phyloP scores from a whole-genome alignment of 1,284 basidiomycete species.

The Ganoderma lucidum region DNA sequence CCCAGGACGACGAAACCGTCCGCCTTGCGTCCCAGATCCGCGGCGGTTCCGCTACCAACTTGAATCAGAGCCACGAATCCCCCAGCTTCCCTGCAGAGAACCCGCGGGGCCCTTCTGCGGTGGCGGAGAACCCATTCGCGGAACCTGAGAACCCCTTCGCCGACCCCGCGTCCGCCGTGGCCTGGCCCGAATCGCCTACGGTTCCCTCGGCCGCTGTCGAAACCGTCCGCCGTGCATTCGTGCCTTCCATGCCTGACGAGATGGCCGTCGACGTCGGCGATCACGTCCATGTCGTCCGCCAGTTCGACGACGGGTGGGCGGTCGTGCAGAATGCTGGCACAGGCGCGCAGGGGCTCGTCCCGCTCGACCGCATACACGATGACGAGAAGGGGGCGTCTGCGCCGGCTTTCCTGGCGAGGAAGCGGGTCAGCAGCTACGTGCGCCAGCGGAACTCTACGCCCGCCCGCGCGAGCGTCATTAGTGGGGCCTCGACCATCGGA shows the following conservation, averaged over 20 bases:
- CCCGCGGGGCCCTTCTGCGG: conserved; percentile 5
- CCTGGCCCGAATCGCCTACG: conserved; percentile 38
- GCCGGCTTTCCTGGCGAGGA: conserved; percentile 57
- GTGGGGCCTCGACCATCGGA: conserved; percentile 23
- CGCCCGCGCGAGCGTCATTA: conserved; percentile 23
- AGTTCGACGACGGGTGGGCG: conserved; percentile 78
- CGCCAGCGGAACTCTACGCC: conserved; percentile 14
- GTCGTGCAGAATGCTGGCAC: conserved; percentile 47
- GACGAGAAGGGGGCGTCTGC: conserved; percentile 54
- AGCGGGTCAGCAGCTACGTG: conserved; percentile 54
- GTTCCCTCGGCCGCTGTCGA: conserved; percentile 51
- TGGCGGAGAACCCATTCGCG: conserved; percentile 47
- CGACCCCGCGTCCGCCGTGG: conserved; percentile 29
- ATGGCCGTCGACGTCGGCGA: conserved; percentile 60
- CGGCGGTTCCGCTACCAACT: conserved; percentile 21
- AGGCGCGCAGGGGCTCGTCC: conserved; percentile 53
- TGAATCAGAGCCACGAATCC: conserved; percentile 26
- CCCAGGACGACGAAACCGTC: conserved; percentile 36
- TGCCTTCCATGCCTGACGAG: conserved; percentile 66
- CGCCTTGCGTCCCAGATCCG: conserved; percentile 22
- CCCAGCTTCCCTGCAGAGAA: conserved; percentile 24
- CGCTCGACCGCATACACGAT: conserved; percentile 66
- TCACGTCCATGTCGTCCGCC: conserved; percentile 55
- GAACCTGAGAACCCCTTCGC: conserved; percentile 32
- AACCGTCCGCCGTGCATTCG: conserved; percentile 61